Evolutionary conservation across 768 basidiomycete genomes (phyloP).

Genomic region (Coprinellus aureogranulatus): DNA sequence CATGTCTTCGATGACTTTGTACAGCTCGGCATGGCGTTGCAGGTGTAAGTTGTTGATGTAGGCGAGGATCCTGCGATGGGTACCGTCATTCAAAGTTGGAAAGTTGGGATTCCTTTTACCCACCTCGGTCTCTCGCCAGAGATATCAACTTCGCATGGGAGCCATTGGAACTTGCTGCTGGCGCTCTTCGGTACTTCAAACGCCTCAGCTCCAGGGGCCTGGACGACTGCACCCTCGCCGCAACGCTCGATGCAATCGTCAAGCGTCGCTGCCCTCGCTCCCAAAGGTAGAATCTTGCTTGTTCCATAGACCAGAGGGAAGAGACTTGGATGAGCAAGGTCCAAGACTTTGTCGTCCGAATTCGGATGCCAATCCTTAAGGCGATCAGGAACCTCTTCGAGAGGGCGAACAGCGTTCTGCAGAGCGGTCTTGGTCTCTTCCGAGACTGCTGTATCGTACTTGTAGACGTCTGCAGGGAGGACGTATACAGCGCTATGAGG

Average conservation of each 20-base stretch:
- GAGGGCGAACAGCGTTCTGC: slow-evolving; percentile 18
- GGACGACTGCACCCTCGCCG: slow-evolving; percentile 15
- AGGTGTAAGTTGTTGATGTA: slow-evolving; percentile 6
- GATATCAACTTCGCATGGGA: slow-evolving; percentile 15
- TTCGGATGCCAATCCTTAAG: slow-evolving; percentile 45
- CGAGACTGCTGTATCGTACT: slow-evolving; percentile 30
- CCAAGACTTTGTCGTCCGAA: slow-evolving; percentile 40
- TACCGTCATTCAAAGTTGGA: not conserved
- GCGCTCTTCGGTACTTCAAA: not conserved
- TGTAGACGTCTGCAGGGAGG: slow-evolving; percentile 20
- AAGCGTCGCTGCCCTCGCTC: slow-evolving; percentile 1
- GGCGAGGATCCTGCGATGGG: not conserved
- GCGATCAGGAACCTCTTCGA: slow-evolving; percentile 34
- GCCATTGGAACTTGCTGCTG: slow-evolving; percentile 13
- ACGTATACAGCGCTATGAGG: slow-evolving; percentile 8
- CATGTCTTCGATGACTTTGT: slow-evolving; percentile 1
- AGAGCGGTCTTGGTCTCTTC: slow-evolving; percentile 15
- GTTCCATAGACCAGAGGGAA: slow-evolving; percentile 34
- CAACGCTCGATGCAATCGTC: slow-evolving; percentile 16
- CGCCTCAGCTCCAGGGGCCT: not conserved
- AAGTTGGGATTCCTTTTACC: not conserved
- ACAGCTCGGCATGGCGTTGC: not conserved
- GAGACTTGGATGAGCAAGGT: slow-evolving; percentile 44
- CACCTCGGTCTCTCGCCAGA: slow-evolving; percentile 16
- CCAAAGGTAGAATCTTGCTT: slow-evolving; percentile 16